Percentiles rank a stretch among this genome's conserved stretches.
phyloP scores from a whole-genome alignment of 352 stramenopile species.

The Pythium folliculosum region DNA sequence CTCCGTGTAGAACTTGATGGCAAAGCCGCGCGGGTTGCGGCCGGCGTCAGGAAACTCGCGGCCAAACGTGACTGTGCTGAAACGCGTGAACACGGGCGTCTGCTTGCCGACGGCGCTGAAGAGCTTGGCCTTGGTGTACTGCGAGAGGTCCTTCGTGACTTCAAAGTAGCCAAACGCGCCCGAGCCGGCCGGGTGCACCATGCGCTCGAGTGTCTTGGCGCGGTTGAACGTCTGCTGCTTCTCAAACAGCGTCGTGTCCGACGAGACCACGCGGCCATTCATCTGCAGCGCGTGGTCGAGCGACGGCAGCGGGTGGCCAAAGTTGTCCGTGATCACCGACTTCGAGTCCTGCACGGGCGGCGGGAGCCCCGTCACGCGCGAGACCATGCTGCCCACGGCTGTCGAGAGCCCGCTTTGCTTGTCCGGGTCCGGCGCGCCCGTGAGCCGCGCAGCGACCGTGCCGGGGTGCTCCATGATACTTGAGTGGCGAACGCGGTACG shows the following conservation, averaged over 20 bases:
- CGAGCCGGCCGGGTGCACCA: conserved; percentile 29
- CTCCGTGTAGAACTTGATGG: conserved; percentile 94
- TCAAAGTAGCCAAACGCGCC: conserved; percentile 33
- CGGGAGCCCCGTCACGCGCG: conserved; percentile 27
- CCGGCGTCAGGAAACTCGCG: conserved; percentile 29
- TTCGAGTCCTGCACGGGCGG: conserved; percentile 31
- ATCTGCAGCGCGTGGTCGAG: conserved; percentile 38
- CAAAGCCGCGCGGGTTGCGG: conserved; percentile 89
- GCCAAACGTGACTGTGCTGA: conserved; percentile 32
- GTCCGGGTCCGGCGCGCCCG: conserved; percentile 26
- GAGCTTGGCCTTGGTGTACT: conserved; percentile 31
- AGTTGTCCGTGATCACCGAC: conserved; percentile 32
- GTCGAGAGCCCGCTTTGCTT: conserved; percentile 24
- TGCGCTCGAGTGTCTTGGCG: conserved; percentile 35
- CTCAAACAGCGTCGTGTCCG: conserved; percentile 32
- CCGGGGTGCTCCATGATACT: conserved; percentile 35
- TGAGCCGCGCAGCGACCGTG: conserved; percentile 32
- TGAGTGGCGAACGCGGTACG: not conserved
- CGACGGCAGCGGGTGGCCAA: conserved; percentile 36
- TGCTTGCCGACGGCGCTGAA: conserved; percentile 26
- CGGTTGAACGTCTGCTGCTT: conserved; percentile 48
- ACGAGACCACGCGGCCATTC: conserved; percentile 32
- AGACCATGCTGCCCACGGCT: conserved; percentile 24
- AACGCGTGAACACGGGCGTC: conserved; percentile 28
- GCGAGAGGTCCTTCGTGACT: conserved; percentile 27